These are phyloP conservation scores for Talaromyces sp. DNA, from an alignment of 2,329 filamentous ascomycete species.

Conservation along the genomic window DNA sequence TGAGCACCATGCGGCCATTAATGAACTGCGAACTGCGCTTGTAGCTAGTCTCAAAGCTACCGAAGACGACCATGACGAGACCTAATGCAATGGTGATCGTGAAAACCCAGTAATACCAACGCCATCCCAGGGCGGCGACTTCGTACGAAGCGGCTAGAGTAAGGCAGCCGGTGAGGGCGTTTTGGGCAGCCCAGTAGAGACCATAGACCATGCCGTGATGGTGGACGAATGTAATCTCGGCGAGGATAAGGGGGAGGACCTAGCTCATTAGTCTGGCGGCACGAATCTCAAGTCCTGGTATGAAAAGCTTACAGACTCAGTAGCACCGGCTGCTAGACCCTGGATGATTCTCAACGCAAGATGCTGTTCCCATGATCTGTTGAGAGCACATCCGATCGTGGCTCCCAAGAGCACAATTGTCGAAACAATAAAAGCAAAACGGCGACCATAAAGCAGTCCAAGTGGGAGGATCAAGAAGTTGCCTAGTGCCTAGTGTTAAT, in stretches of 20 bases:
- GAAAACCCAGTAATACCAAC: conserved; percentile 45
- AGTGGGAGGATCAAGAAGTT: conserved; percentile 41
- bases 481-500: conserved; percentile 17
- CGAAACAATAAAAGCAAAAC: conserved; percentile 35
- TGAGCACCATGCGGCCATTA: conserved; percentile 36
- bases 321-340: conserved; percentile 39
- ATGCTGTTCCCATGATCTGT: conserved; percentile 35
- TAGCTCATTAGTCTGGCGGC: background rate
- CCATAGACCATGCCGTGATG: conserved; percentile 38
- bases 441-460: conserved; percentile 38
- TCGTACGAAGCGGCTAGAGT: conserved; percentile 38
- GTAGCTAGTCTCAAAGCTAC: conserved; percentile 42
- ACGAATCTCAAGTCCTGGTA: background rate
- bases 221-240: conserved; percentile 43
- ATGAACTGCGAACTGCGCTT: conserved; percentile 33
- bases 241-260: conserved; percentile 36
- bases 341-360: conserved; percentile 37
- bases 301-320: conserved; percentile 31
- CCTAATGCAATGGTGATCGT: conserved; percentile 35
- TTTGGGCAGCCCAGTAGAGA: conserved; percentile 41
- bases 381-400: conserved; percentile 34
- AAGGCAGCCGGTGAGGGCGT: conserved; percentile 31
- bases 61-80: conserved; percentile 38
- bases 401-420: conserved; percentile 31
- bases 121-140: conserved; percentile 36